Evolutionary conservation across 192 early-diverging fungal genomes (phyloP), one percentile per base, ranked within the genome.

Genomic region (Mortierella alpina): DNA sequence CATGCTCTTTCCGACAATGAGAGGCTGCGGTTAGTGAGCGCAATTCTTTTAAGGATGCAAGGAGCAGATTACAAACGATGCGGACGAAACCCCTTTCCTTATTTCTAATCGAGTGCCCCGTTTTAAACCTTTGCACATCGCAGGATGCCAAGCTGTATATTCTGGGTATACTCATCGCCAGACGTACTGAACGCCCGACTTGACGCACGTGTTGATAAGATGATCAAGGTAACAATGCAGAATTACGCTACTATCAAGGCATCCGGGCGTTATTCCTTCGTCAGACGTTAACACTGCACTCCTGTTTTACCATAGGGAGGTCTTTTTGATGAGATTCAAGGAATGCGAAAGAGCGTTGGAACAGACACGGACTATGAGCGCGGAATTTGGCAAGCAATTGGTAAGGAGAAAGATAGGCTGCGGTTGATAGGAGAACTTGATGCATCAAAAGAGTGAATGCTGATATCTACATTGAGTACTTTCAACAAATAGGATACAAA

Each of bases 141-240:
- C 56, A 93, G 94, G 56, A 96, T 87, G 76, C 86, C 87, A 0
- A 90, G 94, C 0, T 83, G 91, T 45, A 84, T 99, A 20, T 93
- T 98, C 55, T 99, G 97, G 97, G 84, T 97, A 3, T 94, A 96
- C 77, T 90, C 96, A 0, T 91, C 92, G 23, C 84, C 86, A 9
- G 70, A 73, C 7, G 68, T 83, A 17, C 78, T 99, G 13, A 88
- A 96, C 53, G 85, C 87, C 61, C 89, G 97, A 44, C 83, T 99
- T 11, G 95, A 98, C 71, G 79, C 83, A 14, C 91, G 97, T 13
- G 93, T 98, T 4, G 92, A 94, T 69, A 86, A 83, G n/a, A 99
- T 99, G 97, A 89, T 97, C 50, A 82, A 92, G 73, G 93, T 90
- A 72, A 61, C 40, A 50, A 68, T 54, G 31, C 31, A 31, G 31